phyloP scores from a whole-genome alignment of 331 rosid genomes.

The Malus hybrid region DNA sequence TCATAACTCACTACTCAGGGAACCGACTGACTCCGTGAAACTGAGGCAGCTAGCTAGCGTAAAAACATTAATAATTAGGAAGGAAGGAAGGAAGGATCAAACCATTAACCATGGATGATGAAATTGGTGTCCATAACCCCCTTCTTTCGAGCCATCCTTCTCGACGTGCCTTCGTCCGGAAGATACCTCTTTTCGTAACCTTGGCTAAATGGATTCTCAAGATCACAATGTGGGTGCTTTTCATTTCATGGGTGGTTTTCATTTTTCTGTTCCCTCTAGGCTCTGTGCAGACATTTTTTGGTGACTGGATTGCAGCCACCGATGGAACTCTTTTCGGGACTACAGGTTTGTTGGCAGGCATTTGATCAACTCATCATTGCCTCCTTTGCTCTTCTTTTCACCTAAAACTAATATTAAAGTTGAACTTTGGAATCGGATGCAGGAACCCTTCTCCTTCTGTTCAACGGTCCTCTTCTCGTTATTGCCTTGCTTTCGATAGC shows the following conservation, averaged over 20 bases:
- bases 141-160: constrained; percentile 14
- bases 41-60: no score
- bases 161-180: background rate
- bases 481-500: constrained; percentile 61
- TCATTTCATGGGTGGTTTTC: constrained; percentile 46
- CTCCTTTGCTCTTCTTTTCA: background rate
- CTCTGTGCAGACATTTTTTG: constrained; percentile 14
- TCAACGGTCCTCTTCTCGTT: constrained; percentile 56
- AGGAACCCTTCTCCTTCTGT: constrained; percentile 59
- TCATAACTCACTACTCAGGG: no score
- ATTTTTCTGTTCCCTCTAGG: constrained; percentile 47
- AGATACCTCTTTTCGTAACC: constrained; percentile 19
- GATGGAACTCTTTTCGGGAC: constrained; percentile 32
- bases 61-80: no score
- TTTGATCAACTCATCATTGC: background rate
- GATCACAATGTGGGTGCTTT: constrained; percentile 37
- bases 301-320: constrained; percentile 21
- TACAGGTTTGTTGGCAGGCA: constrained; percentile 33
- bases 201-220: constrained; percentile 44
- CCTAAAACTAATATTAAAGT: background rate
- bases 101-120: background rate
- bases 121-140: constrained; percentile 15
- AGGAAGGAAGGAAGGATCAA: no score
- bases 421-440: constrained; percentile 3
- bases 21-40: no score